Percentiles rank a stretch among this genome's conserved stretches.
Conservation (phyloP, 2,329 filamentous ascomycete genomes). For the Clonostachys solani region DNA sequence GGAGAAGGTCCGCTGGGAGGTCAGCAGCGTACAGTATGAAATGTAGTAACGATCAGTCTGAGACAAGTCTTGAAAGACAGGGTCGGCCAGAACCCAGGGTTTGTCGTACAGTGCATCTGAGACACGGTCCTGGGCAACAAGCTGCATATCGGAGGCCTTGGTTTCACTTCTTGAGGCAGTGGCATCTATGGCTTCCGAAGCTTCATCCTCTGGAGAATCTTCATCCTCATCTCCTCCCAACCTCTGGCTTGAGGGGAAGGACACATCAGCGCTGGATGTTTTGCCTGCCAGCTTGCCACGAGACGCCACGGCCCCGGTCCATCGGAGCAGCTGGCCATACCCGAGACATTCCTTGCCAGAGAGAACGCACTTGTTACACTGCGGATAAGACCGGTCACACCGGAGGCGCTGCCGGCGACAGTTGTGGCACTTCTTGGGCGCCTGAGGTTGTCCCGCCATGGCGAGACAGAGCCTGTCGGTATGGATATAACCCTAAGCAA, state of each 20-base stretch:
- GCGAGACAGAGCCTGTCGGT: too few species aligned
- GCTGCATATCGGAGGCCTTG: conserved; percentile 12
- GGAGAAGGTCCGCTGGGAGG: conserved; percentile 2
- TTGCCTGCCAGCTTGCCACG: conserved; percentile 35
- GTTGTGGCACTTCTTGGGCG: conserved; percentile 43
- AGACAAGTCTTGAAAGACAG: conserved; percentile 49
- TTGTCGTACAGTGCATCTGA: background rate
- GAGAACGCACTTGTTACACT: conserved; percentile 45
- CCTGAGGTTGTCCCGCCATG: background rate
- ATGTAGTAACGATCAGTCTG: conserved; percentile 34
- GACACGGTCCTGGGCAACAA: conserved; percentile 9
- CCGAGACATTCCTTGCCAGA: conserved; percentile 47
- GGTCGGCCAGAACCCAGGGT: conserved; percentile 35
- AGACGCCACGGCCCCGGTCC: conserved; percentile 42
- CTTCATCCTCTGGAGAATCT: too few species aligned
- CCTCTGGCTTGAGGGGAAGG: background rate
- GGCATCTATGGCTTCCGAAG: too few species aligned
- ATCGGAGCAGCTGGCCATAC: conserved; percentile 47
- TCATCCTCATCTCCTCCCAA: background rate
- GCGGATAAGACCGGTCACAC: conserved; percentile 46
- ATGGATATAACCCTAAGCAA: too few species aligned
- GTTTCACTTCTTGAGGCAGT: background rate
- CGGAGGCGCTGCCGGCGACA: conserved; percentile 48
- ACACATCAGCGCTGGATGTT: conserved; percentile 23
- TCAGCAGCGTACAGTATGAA: conserved; percentile 28